Percentiles rank a stretch among this genome's conserved stretches.
Evolutionary conservation across 768 basidiomycete genomes (phyloP).

Genomic region (Leucocoprinus leucothites): DNA sequence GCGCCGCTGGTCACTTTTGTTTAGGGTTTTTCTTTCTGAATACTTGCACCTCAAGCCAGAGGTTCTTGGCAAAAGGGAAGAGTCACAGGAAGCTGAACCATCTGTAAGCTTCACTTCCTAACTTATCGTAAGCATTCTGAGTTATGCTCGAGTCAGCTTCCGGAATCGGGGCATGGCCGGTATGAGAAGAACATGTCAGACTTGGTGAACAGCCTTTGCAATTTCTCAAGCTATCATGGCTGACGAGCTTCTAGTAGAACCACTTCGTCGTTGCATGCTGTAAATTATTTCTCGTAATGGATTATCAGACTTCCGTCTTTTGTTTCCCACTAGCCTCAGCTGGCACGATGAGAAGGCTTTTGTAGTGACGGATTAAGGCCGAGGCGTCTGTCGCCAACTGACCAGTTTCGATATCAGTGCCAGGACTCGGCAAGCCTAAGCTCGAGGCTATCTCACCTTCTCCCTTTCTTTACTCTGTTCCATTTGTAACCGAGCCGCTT

Average conservation of each 20-base stretch:
- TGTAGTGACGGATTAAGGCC: conserved; percentile 31
- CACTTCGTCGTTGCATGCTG: neutral
- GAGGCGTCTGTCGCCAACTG: conserved; percentile 34
- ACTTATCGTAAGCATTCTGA: neutral
- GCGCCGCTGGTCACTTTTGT: conserved; percentile 84
- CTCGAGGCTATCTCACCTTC: conserved; percentile 22
- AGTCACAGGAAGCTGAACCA: neutral
- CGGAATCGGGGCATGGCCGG: neutral
- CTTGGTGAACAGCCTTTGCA: conserved; percentile 8
- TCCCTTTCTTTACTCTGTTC: conserved; percentile 33
- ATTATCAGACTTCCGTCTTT: neutral
- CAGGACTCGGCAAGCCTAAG: neutral
- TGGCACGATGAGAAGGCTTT: conserved; percentile 21
- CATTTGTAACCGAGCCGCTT: conserved; percentile 30
- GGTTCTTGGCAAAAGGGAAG: conserved; percentile 21
- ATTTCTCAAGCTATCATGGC: neutral
- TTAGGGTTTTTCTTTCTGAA: conserved; percentile 87
- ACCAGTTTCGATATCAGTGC: neutral
- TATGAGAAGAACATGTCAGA: conserved; percentile 14
- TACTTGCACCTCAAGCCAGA: conserved; percentile 73
- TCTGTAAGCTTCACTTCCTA: neutral
- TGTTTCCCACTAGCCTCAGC: neutral
- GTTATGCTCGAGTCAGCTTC: conserved; percentile 1
- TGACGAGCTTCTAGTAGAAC: neutral
- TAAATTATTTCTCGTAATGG: neutral